phyloP scores from a whole-genome alignment of 441 rosid genomes.

The Flueggea neowawraea region DNA sequence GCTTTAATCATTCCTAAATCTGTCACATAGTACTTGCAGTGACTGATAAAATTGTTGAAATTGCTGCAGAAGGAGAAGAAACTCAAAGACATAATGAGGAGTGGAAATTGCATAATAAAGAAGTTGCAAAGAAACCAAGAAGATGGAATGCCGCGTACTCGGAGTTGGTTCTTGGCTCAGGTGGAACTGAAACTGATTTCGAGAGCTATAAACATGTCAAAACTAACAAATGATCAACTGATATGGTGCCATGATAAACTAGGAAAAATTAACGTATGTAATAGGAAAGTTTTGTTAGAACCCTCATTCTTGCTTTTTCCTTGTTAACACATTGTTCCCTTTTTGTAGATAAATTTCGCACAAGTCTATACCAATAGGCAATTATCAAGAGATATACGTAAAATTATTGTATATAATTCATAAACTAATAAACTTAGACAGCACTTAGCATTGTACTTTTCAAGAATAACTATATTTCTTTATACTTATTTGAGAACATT shows the following conservation, averaged over 20 bases:
- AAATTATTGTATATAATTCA: too few species aligned
- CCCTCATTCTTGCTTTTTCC: slow-evolving; percentile 69
- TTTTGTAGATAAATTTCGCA: not conserved
- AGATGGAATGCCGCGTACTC: slow-evolving; percentile 23
- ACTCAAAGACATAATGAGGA: slow-evolving; percentile 59
- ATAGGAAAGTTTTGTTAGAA: slow-evolving; percentile 50
- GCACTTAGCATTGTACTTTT: too few species aligned
- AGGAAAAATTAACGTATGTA: slow-evolving; percentile 32
- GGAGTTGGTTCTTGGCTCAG: slow-evolving; percentile 44
- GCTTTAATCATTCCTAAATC: too few species aligned
- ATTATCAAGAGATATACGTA: too few species aligned
- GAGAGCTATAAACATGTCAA: slow-evolving; percentile 58
- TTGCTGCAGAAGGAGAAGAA: slow-evolving; percentile 59
- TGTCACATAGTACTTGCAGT: not conserved
- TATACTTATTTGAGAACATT: too few species aligned
- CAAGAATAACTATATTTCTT: too few species aligned
- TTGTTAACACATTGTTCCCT: slow-evolving; percentile 23
- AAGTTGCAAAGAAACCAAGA: slow-evolving; percentile 51
- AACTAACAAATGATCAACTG: slow-evolving; percentile 46
- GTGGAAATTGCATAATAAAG: slow-evolving; percentile 63
- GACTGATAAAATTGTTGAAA: not conserved
- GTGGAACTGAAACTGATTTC: slow-evolving; percentile 63
- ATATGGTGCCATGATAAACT: slow-evolving; percentile 73
- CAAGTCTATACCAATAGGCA: too few species aligned
- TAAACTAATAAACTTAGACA: too few species aligned